These are phyloP conservation scores for Kregervanrija fluxuum DNA, from an alignment of 805 yeast genomes.

Conservation along the genomic window DNA sequence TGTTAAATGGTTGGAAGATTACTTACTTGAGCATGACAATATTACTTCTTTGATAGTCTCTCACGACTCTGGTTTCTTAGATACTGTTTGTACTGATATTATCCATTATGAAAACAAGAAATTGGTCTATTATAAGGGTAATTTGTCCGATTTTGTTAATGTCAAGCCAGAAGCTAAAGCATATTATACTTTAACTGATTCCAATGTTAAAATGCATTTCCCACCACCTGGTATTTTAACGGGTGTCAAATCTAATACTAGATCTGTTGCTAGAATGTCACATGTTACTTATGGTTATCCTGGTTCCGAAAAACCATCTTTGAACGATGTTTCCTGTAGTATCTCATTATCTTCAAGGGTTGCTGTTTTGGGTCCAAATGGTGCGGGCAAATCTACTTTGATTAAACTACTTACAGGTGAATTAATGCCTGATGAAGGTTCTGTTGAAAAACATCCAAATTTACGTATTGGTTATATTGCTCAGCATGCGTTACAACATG, in stretches of 20 bases:
- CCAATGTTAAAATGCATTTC: constrained; percentile 93
- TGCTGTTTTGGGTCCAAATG: constrained; percentile 95
- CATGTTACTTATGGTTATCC: constrained; percentile 87
- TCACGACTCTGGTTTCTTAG: constrained; percentile 96
- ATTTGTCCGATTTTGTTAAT: constrained; percentile 84
- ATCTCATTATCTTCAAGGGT: constrained; percentile 93
- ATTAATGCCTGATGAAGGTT: constrained; percentile 76
- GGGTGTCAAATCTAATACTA: constrained; percentile 93
- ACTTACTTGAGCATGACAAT: constrained; percentile 70
- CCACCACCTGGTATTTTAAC: constrained; percentile 97
- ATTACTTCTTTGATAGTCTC: constrained; percentile 94
- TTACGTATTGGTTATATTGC: constrained; percentile 98
- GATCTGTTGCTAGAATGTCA: constrained; percentile 70
- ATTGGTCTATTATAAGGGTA: constrained; percentile 93
- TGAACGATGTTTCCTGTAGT: constrained; percentile 77
- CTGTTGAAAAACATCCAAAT: constrained; percentile 96
- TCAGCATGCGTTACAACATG: constrained; percentile 97
- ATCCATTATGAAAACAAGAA: constrained; percentile 95
- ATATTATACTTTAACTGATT: constrained; percentile 87
- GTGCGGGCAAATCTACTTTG: constrained; percentile 97
- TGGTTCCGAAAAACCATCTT: constrained; percentile 78
- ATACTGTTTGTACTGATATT: constrained; percentile 92
- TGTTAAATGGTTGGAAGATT: constrained; percentile 91
- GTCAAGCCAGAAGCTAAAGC: constrained; percentile 95
- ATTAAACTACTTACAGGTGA: constrained; percentile 93